Evolutionary conservation across 306 rosid genomes (phyloP).

Genomic region (Pterocarpus santalinus): DNA sequence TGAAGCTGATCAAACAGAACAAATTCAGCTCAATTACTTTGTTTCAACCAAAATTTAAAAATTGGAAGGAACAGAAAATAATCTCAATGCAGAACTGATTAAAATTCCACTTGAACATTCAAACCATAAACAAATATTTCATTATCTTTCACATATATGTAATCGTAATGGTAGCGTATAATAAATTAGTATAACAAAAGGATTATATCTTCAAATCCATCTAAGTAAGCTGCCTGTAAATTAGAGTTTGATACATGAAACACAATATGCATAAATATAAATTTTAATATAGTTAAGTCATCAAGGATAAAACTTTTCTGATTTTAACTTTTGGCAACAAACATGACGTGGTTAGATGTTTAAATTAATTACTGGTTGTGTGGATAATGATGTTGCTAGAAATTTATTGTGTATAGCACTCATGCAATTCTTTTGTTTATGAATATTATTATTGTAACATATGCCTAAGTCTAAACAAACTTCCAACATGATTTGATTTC

Average conservation of each 20-base stretch:
- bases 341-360: conserved; percentile 13
- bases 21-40: conserved; percentile 15
- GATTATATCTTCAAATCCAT: conserved; percentile 17
- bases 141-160: conserved; percentile 8
- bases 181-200: conserved; percentile 19
- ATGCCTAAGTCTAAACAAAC: neutral
- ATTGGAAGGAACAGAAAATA: neutral
- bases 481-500: conserved; percentile 2
- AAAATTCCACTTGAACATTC: neutral
- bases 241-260: conserved; percentile 26
- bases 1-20: conserved; percentile 19
- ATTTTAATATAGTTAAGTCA: conserved; percentile 13
- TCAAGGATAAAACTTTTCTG: neutral
- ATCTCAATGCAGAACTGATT: neutral
- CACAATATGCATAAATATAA: conserved; percentile 24
- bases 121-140: conserved; percentile 4
- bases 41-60: conserved; percentile 1
- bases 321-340: neutral
- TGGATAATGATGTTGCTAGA: conserved; percentile 9
- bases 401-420: neutral
- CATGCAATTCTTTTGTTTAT: conserved; percentile 22
- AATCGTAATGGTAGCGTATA: neutral
- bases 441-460: neutral
- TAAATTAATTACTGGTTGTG: neutral
- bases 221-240: neutral